Evolutionary conservation across 129 eudicot species (phyloP), one percentile per base, ranked within the genome.

Genomic region (Artemisia tridentata): DNA sequence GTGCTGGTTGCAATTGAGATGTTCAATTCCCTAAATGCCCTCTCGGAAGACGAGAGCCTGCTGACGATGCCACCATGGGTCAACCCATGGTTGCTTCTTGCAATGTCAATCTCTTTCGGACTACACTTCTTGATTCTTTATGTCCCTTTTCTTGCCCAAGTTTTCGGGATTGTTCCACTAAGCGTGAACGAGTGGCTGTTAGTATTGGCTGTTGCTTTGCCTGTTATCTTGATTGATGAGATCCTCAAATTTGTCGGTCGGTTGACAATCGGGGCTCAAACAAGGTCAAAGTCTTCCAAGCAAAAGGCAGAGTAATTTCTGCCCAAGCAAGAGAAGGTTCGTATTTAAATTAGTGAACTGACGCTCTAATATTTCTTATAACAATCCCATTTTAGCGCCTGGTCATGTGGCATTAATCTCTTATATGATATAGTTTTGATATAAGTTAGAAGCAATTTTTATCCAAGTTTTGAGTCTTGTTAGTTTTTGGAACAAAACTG

Each of bases 51-150:
- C 29, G 95, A 76, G 56, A 90, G 97, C 68, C 86, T 90, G 38
- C 55, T 87, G 75, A 72, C 88, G 18, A 90, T 90, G 97, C 97
- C 97, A 25, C 97, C 97, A 17, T 90, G 97, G 97, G 97, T 90
- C 74, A 90, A 90, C 84, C 97, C 97, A 4, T 87, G 88, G 91
- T 81, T 90, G 25, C 87, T 90, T 53, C 11, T 90, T 52, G 97
- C 97, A 1, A 87, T 90, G 97, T 87, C 95, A 0, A 72, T 87
- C 56, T 90, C 97, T 0, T 90, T 90, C 60, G 97, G 91, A 13
- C 78, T 90, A 60, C 97, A 90, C 77, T 87, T 87, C 78, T 57
- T 90, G 88, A 90, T 90, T 69, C 82, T 90, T 4, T 90, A 90
- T n/a, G 97, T 90, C 29, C 97, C 97, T 3, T 87, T 87, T 71